Evolutionary conservation across 257 asterid species (phyloP), one percentile per base, ranked within the genome.

Genomic region (Solanum peruvianum): DNA sequence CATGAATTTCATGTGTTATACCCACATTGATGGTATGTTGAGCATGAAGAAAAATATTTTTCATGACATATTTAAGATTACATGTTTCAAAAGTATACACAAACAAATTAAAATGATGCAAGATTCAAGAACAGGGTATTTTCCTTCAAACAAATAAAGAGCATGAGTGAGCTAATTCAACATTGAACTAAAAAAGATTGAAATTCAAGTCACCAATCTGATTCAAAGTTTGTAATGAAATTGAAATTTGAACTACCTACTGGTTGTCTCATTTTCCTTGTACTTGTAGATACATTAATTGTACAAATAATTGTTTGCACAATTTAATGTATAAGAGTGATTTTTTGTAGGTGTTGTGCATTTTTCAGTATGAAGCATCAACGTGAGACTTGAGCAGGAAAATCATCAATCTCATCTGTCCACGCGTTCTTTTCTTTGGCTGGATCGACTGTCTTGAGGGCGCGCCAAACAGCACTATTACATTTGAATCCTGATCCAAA

Each of bases 401-500:
- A 78, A 78, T 78, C 84, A 16, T 78, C 64, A 27, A 78, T 78
- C 66, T 86, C 87, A 27, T 89, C 83, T 4, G 84, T 86, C 95
- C 95, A 93, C 3, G 93, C 93, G 21, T 87, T 87, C 58, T 35
- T 92, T 37, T 90, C 89, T 25, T 84, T 90, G 27, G 27, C 60
- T 45, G 86, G 72, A 87, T 86, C 72, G 14, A 89, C 90, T 83
- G 82, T 90, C 67, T 83, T 86, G 45, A 92, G 86, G 75, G 98
- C 94, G 82, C 85, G 90, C 97, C 98, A 94, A 11, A 92, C 97
- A 44, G 87, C 95, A 89, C 98, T 95, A 66, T 94, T 92, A 88
- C 98, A 95, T 91, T 94, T 92, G 52, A 95, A 90, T 1, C 98
- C 96, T 58, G 98, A 95, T 13, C 98, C 98, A 31, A 94, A 86